These are phyloP conservation scores for Hortiboletus flavorubellus DNA, from an alignment of 768 basidiomycete species.

Conservation along the genomic window DNA sequence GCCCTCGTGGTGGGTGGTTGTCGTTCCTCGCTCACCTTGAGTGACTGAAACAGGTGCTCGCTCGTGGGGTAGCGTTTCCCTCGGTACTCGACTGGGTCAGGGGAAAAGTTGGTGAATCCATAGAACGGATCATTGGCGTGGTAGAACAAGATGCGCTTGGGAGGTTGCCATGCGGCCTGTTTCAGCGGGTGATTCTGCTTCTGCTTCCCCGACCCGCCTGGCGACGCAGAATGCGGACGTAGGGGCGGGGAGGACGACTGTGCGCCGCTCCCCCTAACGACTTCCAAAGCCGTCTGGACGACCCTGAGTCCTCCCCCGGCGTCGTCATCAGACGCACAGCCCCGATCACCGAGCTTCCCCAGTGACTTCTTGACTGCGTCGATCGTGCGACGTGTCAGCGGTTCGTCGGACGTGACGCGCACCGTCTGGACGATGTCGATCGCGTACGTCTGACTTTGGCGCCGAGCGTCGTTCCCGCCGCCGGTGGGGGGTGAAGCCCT, in stretches of 20 bases:
- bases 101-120: conserved; percentile 44
- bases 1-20: neutral
- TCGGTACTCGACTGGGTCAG: conserved; percentile 38
- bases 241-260: conserved; percentile 9
- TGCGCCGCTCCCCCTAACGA: conserved; percentile 13
- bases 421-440: conserved; percentile 32
- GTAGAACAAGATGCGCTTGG: conserved; percentile 32
- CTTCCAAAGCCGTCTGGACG: conserved; percentile 25
- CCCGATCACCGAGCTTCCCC: conserved; percentile 26
- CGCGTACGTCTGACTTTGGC: conserved; percentile 20
- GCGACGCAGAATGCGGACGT: conserved; percentile 23
- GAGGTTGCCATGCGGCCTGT: neutral
- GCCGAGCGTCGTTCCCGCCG: neutral
- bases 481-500: neutral
- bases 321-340: conserved; percentile 30
- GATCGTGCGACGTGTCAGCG: conserved; percentile 25
- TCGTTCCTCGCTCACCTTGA: conserved; percentile 33
- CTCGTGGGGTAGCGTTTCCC: conserved; percentile 43
- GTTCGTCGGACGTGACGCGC: conserved; percentile 28
- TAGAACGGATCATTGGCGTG: conserved; percentile 33
- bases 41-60: conserved; percentile 47
- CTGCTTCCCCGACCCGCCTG: conserved; percentile 13
- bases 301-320: conserved; percentile 22
- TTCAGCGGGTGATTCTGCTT: conserved; percentile 1
- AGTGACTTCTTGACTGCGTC: conserved; percentile 31